A percentile compares a stretch with the other conserved stretches of the same genome.
Evolutionary conservation across 225 moss, liverwort and hornwort genomes (phyloP).

Genomic region (Polytrichum formosum): DNA sequence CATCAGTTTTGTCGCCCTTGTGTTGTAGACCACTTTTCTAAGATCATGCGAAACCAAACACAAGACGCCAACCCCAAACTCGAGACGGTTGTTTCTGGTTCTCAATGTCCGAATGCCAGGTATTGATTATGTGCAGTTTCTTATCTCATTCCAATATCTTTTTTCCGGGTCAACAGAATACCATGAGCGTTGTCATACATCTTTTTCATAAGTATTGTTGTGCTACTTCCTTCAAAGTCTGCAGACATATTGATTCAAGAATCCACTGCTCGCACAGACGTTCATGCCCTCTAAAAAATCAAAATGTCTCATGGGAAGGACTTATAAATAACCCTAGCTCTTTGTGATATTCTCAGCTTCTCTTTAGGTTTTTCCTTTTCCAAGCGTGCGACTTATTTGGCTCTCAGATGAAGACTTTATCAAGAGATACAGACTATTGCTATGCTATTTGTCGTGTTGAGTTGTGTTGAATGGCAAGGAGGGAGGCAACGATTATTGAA

Average conservation of each 20-base stretch:
- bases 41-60: constrained; percentile 36
- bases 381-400: not conserved
- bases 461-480: not conserved
- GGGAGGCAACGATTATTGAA: no score
- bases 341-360: not conserved
- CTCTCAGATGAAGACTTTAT: not conserved
- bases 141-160: not conserved
- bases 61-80: constrained; percentile 30
- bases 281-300: not conserved
- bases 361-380: not conserved
- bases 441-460: not conserved
- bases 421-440: not conserved
- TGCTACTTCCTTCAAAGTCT: constrained; percentile 1
- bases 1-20: constrained; percentile 65
- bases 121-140: constrained; percentile 13
- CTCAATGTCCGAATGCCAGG: constrained; percentile 54
- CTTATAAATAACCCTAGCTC: constrained; percentile 1
- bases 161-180: not conserved
- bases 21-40: constrained; percentile 40
- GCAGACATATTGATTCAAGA: not conserved
- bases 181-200: not conserved
- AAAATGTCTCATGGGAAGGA: not conserved
- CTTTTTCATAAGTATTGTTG: not conserved
- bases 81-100: constrained; percentile 26
- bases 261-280: not conserved